Evolutionary conservation across 2,329 filamentous ascomycete species (phyloP).

Genomic region (Stachybotrys echinatus): DNA sequence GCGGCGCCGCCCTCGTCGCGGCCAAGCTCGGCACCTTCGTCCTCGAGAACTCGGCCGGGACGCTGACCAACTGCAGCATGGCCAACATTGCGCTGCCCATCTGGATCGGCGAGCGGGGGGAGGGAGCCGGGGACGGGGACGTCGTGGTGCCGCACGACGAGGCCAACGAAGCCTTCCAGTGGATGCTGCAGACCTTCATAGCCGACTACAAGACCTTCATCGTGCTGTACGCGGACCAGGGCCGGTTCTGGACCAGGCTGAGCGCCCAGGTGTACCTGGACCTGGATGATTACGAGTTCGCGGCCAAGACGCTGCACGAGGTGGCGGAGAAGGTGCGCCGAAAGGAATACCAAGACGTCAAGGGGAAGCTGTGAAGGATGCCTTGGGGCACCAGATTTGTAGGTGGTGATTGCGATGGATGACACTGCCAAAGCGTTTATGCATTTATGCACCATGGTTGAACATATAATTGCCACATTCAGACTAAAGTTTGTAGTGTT

Average conservation of each 20-base stretch:
- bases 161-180: conserved; percentile 40
- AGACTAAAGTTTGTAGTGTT: too few relatives aligned
- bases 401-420: too few relatives aligned
- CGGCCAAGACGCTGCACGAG: conserved; percentile 51
- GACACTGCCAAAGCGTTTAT: too few relatives aligned
- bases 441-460: too few relatives aligned
- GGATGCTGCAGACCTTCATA: conserved; percentile 50
- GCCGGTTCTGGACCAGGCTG: conserved; percentile 64
- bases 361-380: not conserved
- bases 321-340: conserved; percentile 34
- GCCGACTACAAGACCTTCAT: conserved; percentile 67
- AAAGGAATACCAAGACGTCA: conserved; percentile 21
- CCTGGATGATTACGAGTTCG: conserved; percentile 69
- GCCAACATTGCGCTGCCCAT: conserved; percentile 71
- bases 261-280: conserved; percentile 86
- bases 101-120: conserved; percentile 19
- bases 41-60: conserved; percentile 59
- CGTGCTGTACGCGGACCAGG: conserved; percentile 54
- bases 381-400: too few relatives aligned
- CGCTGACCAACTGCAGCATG: conserved; percentile 63
- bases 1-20: conserved; percentile 58
- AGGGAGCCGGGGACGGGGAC: conserved; percentile 19
- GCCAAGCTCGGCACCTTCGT: conserved; percentile 63
- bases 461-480: too few relatives aligned
- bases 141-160: conserved; percentile 24